These are phyloP conservation scores for Zasmidium cellare DNA, from an alignment of 2,329 filamentous ascomycete species.

Conservation along the genomic window DNA sequence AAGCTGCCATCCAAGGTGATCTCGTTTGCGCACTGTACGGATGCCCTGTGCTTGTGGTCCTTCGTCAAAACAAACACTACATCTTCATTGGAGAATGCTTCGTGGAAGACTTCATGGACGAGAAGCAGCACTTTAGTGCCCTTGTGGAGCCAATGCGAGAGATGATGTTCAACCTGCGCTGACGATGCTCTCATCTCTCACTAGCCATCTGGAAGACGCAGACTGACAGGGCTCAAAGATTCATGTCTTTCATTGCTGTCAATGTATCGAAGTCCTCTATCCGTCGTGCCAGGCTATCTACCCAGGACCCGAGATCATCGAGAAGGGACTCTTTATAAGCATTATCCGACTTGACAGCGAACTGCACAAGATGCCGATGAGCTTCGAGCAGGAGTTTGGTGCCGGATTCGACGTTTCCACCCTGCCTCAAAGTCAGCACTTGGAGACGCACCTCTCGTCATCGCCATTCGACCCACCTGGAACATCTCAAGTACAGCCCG, in stretches of 20 bases:
- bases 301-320: not conserved
- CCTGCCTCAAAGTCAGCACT: not conserved
- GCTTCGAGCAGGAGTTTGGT: not conserved
- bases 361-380: slow-evolving; percentile 1
- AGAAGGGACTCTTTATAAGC: not conserved
- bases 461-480: not conserved
- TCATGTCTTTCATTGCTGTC: not conserved
- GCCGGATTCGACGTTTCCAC: not conserved
- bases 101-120: not conserved
- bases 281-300: not conserved
- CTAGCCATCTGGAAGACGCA: too few species aligned
- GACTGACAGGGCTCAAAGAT: not conserved
- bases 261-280: not conserved
- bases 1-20: not conserved
- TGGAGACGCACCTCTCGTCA: not conserved
- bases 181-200: too few species aligned
- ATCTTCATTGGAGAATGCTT: not conserved
- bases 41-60: not conserved
- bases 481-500: not conserved
- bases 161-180: not conserved
- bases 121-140: not conserved
- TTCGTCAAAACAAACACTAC: too few species aligned
- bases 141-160: not conserved
- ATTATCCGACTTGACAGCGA: not conserved
- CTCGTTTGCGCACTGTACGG: not conserved